Evolutionary conservation across 2,329 filamentous ascomycete species (phyloP).

Genomic region (Sporothrix inflata): DNA sequence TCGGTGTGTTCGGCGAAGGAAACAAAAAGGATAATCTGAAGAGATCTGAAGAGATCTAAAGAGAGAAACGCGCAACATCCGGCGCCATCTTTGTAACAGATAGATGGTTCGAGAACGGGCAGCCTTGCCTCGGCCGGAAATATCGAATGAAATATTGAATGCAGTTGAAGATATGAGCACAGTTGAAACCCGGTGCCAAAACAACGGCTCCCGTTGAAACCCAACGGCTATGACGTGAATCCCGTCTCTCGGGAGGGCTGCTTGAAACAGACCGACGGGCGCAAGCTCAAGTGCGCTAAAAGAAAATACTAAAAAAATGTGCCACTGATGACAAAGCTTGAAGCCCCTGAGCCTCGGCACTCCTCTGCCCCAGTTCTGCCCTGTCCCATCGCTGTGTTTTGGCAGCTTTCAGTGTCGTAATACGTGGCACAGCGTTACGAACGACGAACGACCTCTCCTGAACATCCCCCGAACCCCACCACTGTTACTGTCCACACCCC

Average conservation of each 20-base stretch:
- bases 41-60: not conserved
- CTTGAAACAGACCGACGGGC: not conserved
- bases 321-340: not conserved
- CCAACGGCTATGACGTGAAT: conserved; percentile 8
- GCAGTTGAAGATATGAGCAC: not conserved
- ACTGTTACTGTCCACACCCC: not conserved
- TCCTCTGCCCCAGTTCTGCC: not conserved
- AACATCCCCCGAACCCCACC: not conserved
- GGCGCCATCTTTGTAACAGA: not conserved
- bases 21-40: not conserved
- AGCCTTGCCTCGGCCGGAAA: conserved; percentile 6
- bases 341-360: conserved; percentile 7
- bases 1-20: not conserved
- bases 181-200: not conserved
- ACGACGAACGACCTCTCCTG: not conserved
- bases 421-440: not conserved
- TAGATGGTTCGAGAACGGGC: not conserved
- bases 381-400: not conserved
- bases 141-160: not conserved
- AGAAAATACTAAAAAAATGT: not conserved
- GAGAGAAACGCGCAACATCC: not conserved
- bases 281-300: not conserved
- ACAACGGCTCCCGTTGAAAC: not conserved
- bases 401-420: too few relatives aligned
- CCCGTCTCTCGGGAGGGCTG: not conserved